Base-by-base conservation (phyloP, 1,284 basidiomycete genomes). In the Puccinia hordei region DNA sequence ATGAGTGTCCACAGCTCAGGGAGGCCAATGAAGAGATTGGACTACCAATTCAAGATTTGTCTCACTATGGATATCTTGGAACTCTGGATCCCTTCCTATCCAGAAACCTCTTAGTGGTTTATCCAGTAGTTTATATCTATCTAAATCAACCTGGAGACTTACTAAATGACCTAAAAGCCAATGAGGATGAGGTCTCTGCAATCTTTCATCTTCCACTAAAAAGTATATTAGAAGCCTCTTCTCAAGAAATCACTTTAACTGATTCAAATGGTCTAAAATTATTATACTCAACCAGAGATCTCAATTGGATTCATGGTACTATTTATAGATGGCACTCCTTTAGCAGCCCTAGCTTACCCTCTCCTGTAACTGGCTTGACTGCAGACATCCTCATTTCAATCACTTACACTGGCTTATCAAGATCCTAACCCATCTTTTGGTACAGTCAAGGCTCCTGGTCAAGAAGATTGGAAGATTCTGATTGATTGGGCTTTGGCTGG, bases 21-120 rank as follows among this genome's bases (percentile, higher is more conserved):
- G 76, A 78, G 38, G 61, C 76, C n/a, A 69, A 61, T 53, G 76
- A 78, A 44, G 76, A 78, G 46, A 78, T 78, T 10, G 65, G 65
- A 9, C 46, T 78, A 30, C 76, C 76, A 0, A 44, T 78, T 3
- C 2, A 71, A 24, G 55, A 71, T 53, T 44, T 77, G 46, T 30
- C 44, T 12, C 30, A 57, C 10, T 78, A 69, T 30, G 46, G 65
- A 13, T 57, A 66, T 46, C 41, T 78, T 33, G 65, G 65, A n/a
- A 57, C 63, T 8, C 24, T 78, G 38, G n/a, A 27, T 8, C 76
- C 76, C 2, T 78, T 78, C 46, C 22, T 78, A 41, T 78, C 76
- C 17, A 49, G 76, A 41, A 69, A 78, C 66, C 22, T 69, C 5
- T 30, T 78, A 9, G 44, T 78, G 27, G 76, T 78, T 19, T 78